Conservation (phyloP, 345 rosid species). For the Gossypium mustelinum region DNA sequence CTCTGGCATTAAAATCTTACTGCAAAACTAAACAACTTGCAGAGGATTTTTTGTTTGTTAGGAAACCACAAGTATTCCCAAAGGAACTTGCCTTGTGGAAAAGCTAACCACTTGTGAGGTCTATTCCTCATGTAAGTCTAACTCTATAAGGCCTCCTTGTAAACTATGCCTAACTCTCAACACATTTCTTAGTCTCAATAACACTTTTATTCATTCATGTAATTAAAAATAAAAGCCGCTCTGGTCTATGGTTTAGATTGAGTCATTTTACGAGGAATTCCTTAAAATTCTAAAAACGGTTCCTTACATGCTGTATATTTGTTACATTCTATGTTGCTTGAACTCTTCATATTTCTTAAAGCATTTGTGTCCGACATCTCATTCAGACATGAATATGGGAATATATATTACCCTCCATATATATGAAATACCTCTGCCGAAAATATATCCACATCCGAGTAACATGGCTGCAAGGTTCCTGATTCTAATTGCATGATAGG, state of each 20-base stretch:
- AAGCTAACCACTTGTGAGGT: too few relatives aligned
- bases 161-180: background rate
- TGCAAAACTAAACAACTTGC: too few relatives aligned
- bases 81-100: background rate
- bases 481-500: conserved; percentile 47
- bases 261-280: background rate
- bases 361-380: too few relatives aligned
- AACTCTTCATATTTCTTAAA: too few relatives aligned
- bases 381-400: too few relatives aligned
- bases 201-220: background rate
- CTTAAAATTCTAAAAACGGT: too few relatives aligned
- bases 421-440: too few relatives aligned
- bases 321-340: too few relatives aligned
- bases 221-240: background rate
- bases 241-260: background rate
- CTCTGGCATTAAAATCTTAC: background rate
- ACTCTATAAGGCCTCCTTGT: background rate
- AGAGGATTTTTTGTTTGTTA: background rate
- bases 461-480: conserved; percentile 18
- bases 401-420: too few relatives aligned
- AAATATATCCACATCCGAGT: background rate
- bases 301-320: background rate
- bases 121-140: too few relatives aligned
- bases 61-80: background rate
- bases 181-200: background rate